Base-by-base conservation (phyloP, 495 filamentous ascomycete species). In the Aspergillus incahuasiensis region DNA sequence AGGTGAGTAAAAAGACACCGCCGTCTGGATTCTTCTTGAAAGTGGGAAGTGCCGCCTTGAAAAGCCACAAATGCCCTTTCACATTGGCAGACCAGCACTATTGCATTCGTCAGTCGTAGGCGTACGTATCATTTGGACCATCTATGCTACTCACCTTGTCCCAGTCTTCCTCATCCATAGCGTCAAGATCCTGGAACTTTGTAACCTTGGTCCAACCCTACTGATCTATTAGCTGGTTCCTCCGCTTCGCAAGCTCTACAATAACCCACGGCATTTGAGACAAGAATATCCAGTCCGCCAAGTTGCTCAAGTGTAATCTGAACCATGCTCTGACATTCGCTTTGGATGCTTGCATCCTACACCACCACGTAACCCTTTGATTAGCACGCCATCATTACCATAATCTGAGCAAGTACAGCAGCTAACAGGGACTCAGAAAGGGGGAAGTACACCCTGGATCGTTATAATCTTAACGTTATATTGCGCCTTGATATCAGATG, bases 21-120 rank as follows among this genome's bases (percentile, higher is more conserved):
- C 87, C 87, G 0, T 90, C 85, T 4, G 79, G 67, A 50, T 90
- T 91, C 0, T 74, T 68, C 48, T 87, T 84, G 66, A 90, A 87
- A 0, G 79, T 83, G 11, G 86, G 79, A 53, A 82, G 58, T 21
- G 85, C 86, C 28, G 74, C 80, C 52, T 81, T 81, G 62, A 88
- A 74, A 15, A 89, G 76, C 44, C 83, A 75, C 44, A 85, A 55
- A 41, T 83, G 79, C 16, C 79, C 81, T 69, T 89, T 88, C 57
- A 87, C 84, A 61, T 91, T 88, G 52, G 83, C 74, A 7, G 79
- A 73, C 78, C 80, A 90, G 68, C 84, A 88, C 79, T 86, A 48
- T 13, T n/a, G 34, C 5, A 19, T 24, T 9, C 5, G 30, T 63
- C 30, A 56, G 56, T n/a, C 47, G 15, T 22, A 35, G 24, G 6